Percentiles rank a stretch among this genome's conserved stretches.
Evolutionary conservation across 768 basidiomycete genomes (phyloP).

Genomic region (Mycena leptocephala): DNA sequence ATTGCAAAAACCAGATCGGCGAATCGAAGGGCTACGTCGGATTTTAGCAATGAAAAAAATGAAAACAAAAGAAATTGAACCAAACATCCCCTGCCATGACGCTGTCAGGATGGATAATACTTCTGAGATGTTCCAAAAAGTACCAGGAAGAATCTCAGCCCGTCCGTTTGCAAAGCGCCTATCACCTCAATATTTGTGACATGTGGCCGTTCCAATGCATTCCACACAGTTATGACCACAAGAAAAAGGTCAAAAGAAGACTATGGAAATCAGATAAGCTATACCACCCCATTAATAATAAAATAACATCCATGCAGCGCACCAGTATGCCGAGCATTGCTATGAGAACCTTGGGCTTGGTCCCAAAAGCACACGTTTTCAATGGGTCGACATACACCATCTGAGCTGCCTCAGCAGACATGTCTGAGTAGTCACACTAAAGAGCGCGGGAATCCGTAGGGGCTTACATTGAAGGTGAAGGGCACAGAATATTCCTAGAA

Average conservation of each 20-base stretch:
- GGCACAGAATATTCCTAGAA: not conserved
- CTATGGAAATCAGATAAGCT: not conserved
- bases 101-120: not conserved
- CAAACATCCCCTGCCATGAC: too few relatives aligned
- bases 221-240: not conserved
- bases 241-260: not conserved
- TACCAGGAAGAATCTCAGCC: not conserved
- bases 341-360: not conserved
- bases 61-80: not conserved
- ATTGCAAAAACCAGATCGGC: not conserved
- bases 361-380: not conserved
- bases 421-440: too few relatives aligned
- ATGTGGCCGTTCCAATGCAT: not conserved
- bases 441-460: too few relatives aligned
- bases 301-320: too few relatives aligned
- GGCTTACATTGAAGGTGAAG: not conserved
- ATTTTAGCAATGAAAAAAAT: not conserved
- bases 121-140: not conserved
- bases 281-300: too few relatives aligned
- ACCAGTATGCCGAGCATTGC: not conserved
- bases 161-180: not conserved
- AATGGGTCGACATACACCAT: not conserved
- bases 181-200: not conserved
- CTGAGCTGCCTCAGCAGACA: too few relatives aligned
- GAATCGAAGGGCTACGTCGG: not conserved